phyloP scores from a whole-genome alignment of 1,139 yeast species.

The Tardiomyces blankii region DNA sequence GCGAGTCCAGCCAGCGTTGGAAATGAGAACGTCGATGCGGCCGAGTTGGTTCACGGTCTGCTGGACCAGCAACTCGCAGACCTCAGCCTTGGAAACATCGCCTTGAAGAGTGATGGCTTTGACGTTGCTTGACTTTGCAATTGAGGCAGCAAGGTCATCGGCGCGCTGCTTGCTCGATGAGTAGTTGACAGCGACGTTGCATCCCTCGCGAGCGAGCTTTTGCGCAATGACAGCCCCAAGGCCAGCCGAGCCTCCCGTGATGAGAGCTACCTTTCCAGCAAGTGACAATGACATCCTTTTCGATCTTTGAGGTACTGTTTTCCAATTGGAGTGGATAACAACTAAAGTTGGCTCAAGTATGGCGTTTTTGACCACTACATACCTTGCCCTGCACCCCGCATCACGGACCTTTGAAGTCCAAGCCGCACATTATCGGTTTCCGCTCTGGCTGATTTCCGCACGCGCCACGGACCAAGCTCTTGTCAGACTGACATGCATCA shows the following conservation, averaged over 20 bases:
- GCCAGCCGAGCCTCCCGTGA: slow-evolving; percentile 75
- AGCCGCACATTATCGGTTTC: too few relatives aligned
- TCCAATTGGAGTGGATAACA: too few relatives aligned
- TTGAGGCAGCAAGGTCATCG: slow-evolving; percentile 15
- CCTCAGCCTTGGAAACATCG: slow-evolving; percentile 14
- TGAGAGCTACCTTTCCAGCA: slow-evolving; percentile 21
- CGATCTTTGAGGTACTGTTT: neutral
- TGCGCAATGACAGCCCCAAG: slow-evolving; percentile 51
- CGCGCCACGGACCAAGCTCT: too few relatives aligned
- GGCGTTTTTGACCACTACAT: too few relatives aligned
- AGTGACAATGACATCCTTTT: neutral
- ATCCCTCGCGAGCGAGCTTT: slow-evolving; percentile 29
- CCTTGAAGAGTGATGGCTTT: slow-evolving; percentile 14
- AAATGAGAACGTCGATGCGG: slow-evolving; percentile 19
- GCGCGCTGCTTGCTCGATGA: slow-evolving; percentile 23
- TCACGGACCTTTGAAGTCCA: too few relatives aligned
- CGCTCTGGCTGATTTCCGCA: too few relatives aligned
- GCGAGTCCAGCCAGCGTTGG: slow-evolving; percentile 24
- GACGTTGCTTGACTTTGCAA: slow-evolving; percentile 9
- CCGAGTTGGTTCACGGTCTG: slow-evolving; percentile 10
- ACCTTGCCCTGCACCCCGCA: too few relatives aligned
- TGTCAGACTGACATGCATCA: too few relatives aligned
- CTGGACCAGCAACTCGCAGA: slow-evolving; percentile 12
- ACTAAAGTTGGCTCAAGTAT: too few relatives aligned
- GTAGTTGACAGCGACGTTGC: slow-evolving; percentile 41